Evolutionary conservation across 352 stramenopile genomes (phyloP).

Genomic region (Phytophthora pseudosyringae): DNA sequence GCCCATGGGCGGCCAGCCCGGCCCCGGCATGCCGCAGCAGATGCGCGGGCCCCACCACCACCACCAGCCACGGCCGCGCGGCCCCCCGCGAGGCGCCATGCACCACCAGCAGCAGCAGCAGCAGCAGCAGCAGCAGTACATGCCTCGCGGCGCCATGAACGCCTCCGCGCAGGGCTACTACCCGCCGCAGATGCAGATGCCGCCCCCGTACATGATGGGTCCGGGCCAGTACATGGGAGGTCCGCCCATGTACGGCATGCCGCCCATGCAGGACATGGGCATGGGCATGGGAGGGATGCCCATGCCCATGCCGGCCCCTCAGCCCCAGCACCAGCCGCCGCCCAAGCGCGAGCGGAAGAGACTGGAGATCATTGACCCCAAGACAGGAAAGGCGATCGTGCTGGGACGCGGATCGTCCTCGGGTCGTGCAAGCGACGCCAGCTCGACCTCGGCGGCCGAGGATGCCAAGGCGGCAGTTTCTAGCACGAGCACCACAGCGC

Average conservation of each 20-base stretch:
- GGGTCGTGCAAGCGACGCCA: slow-evolving; percentile 15
- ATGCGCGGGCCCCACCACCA: slow-evolving; percentile 57
- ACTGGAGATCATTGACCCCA: slow-evolving; percentile 61
- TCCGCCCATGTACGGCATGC: slow-evolving; percentile 51
- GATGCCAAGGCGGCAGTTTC: slow-evolving; percentile 25
- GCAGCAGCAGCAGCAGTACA: slow-evolving; percentile 53
- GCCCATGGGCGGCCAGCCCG: slow-evolving; percentile 36
- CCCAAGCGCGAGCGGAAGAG: slow-evolving; percentile 57
- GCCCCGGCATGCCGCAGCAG: slow-evolving; percentile 43
- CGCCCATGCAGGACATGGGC: slow-evolving; percentile 50
- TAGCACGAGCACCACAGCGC: slow-evolving; percentile 31
- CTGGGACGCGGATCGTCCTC: slow-evolving; percentile 27
- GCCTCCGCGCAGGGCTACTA: slow-evolving; percentile 51
- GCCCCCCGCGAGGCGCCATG: slow-evolving; percentile 43
- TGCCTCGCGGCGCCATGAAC: slow-evolving; percentile 50
- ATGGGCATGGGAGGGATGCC: slow-evolving; percentile 52
- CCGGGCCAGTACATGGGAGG: slow-evolving; percentile 47
- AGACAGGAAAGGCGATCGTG: slow-evolving; percentile 53
- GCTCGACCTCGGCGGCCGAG: slow-evolving; percentile 20
- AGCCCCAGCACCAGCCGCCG: slow-evolving; percentile 44
- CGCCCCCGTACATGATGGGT: slow-evolving; percentile 56
- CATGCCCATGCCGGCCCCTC: slow-evolving; percentile 42
- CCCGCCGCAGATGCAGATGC: slow-evolving; percentile 51
- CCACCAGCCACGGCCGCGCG: slow-evolving; percentile 46
- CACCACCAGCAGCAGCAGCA: slow-evolving; percentile 51